Evolutionary conservation across 176 grass and related monocot genomes (phyloP).

Genomic region (Hordeum marinum): DNA sequence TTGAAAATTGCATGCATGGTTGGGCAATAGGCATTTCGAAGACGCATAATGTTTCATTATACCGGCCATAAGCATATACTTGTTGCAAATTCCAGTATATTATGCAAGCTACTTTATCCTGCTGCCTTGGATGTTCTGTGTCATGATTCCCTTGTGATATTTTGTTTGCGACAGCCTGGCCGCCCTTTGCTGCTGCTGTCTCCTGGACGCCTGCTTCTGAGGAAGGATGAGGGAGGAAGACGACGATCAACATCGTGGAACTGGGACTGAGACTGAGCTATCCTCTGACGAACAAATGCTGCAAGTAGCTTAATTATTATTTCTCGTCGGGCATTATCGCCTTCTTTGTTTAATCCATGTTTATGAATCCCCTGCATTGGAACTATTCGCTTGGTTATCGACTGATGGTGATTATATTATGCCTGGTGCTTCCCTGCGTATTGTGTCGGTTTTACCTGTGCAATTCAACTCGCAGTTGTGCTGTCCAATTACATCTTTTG

Average conservation of each 20-base stretch:
- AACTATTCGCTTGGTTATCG: neutral
- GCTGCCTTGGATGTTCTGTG: neutral
- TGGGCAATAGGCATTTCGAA: neutral
- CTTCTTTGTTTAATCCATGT: neutral
- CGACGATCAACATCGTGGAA: neutral
- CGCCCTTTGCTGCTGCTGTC: conserved; percentile 60
- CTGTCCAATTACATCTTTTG: neutral
- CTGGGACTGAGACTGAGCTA: neutral
- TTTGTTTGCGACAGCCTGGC: conserved; percentile 41
- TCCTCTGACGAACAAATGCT: neutral
- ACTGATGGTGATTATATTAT: conserved; percentile 1
- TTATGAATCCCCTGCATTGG: conserved; percentile 6
- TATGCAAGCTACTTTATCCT: neutral
- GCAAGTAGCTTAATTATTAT: conserved; percentile 13
- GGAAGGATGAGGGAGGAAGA: neutral
- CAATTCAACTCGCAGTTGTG: neutral
- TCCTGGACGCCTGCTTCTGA: conserved; percentile 66
- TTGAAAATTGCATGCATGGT: neutral
- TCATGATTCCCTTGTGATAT: neutral
- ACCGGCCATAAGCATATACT: neutral
- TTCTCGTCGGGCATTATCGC: conserved; percentile 3
- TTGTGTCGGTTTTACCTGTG: neutral
- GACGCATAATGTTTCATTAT: neutral
- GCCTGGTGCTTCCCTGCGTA: neutral
- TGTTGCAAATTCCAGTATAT: neutral